Base-by-base conservation (phyloP, 73 alveolate genomes). In the Paramecium tetraurelia region DNA sequence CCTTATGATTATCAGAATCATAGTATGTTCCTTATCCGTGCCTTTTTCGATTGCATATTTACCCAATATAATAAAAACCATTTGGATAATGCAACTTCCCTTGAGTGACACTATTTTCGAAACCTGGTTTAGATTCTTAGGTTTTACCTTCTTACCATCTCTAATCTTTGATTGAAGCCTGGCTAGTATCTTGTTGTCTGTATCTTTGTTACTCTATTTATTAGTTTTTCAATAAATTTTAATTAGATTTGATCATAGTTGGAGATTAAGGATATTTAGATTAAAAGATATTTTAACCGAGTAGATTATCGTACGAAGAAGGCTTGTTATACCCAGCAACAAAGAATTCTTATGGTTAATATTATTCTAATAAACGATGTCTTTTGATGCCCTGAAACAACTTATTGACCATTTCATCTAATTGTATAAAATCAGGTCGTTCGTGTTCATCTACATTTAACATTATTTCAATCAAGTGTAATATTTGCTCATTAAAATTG, bases 21-120 rank as follows among this genome's bases (percentile, higher is more conserved):
- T 41, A 80, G 22, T 31, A 80, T 18, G 57, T 46, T 0, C 90
- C 90, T 44, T 12, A 16, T 44, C 90, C 90, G 21, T 80, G 75
- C 43, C 90, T 80, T 35, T n/a, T 44, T 48, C 75, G 44, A 80
- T 80, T 80, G 12, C 70, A 41, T 8, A 80, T 41, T 44, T 80
- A 41, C 43, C 90, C 90, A 14, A 44, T 27, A 80, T 80, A 80
- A 80, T 80, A 80, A 35, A 40, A 43, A 10, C 90, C 90, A 48
- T 80, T 80, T 44, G 90, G 12, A 46, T 80, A 80, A 31, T 27
- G 46, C 24, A 80, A 44, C 21, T 33, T 80, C 14, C 90, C 90
- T 44, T 80, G 27, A 24, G 90, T 80, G 1, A 44, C 50, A 10
- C 58, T 20, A 44, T 80, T 44, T 44, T 72, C 86, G 14, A 63